Evolutionary conservation across 345 rosid species (phyloP), one percentile per base, ranked within the genome.

Genomic region (Arabis alpina): DNA sequence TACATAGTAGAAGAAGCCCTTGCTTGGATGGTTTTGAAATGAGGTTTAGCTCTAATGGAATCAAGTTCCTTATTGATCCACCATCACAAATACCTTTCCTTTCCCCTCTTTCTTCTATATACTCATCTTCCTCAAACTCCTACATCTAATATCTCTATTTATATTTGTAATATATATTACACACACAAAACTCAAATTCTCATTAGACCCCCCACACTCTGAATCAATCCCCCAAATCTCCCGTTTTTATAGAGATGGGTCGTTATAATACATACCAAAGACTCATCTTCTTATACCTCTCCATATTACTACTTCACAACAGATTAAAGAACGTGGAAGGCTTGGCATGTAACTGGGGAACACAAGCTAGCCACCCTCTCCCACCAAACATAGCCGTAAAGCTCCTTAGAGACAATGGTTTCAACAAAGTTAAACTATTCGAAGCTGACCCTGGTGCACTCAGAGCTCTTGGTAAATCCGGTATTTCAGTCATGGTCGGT

Each of bases 401-500:
- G 67, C 86, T 94, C 51, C 72, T 89, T 68, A 88, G 78, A 34
- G 96, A 89, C 23, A 91, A 89, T 52, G 96, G 96, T 4, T 94
- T 94, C 73, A 54, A 84, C 48, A 94, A 91, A 70, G 97, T 91
- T 74, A 91, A 94, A 79, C 80, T 91, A 9, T 91, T 91, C 27
- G 96, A 89, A 81, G 99, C 99, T 54, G 95, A 94, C 68, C 82
- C 93, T 19, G 84, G 73, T 13, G 89, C 93, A 15, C 85, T 91
- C 10, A 85, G 75, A 55, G 99, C 99, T 36, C 85, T 94, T 0
- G 97, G 93, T 5, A 84, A 75, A 34, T 94, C 99, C 1, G 97
- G 95, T 50, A 94, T 88, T 28, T 85, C 91, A 28, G 96, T 91
- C 44, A 91, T 91, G 96, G 88, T 94, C 3, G 99, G 99, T 32